Base-by-base conservation (phyloP, 768 basidiomycete species). In the Trametes cinnabarina region DNA sequence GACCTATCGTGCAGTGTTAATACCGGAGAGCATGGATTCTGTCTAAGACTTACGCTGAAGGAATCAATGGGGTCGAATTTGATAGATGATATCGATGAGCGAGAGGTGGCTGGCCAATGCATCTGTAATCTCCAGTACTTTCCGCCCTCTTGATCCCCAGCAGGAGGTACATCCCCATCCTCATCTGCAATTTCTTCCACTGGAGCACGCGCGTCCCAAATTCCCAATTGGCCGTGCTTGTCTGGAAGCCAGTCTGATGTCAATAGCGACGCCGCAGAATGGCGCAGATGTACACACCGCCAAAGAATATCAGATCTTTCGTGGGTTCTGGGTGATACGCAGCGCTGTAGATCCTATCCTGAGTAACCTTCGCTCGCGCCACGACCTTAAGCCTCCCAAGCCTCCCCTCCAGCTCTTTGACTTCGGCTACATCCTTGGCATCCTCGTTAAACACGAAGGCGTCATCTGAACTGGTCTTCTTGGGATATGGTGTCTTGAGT, bases 291-390 rank as follows among this genome's bases (percentile, higher is more conserved):
- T 55, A 54, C 65, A 59, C 57, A 87, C 90, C 90, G 69, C 92
- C 92, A 68, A 93, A 90, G 68, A 93, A 92, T n/a, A 94, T 79
- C 12, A 94, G 70, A 70, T 94, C 92, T 64, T 89, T 91, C 12
- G 84, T 81, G 19, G 79, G 76, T 62, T 90, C 90, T 4, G 91
- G 89, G 68, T 94, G 92, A 69, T 88, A 94, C 14, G 83, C 84
- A 30, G 88, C 85, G 60, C 86, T 85, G 65, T 94, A 94, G 1
- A 94, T 68, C 20, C 92, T 75, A 58, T 87, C 79, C 60, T 83
- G 76, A 1, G 87, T 91, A 8, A 93, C 90, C 70, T 92, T 93
- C 14, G 91, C 91, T 54, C 89, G 79, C 30, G 88, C 82, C 2
- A 88, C 77, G n/a, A 92, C 76, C 57, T 81, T 83, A 68, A 93